These are phyloP conservation scores for Protoeuglena noctilucae DNA, from an alignment of 139 green algal species.

Conservation along the genomic window DNA sequence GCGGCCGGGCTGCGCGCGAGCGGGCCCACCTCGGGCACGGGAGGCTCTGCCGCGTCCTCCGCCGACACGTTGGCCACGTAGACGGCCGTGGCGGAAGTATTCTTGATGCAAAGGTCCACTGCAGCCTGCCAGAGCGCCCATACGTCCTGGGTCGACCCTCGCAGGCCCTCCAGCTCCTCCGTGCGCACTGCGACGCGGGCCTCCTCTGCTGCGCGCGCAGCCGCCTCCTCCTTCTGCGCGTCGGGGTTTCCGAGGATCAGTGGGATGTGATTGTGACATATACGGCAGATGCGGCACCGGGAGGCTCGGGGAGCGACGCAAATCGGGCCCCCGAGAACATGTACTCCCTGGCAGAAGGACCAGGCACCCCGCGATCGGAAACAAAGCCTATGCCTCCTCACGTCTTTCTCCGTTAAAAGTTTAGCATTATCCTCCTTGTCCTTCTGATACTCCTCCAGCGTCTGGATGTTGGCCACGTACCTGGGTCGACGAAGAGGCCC, in stretches of 20 bases:
- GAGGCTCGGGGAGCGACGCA: no score
- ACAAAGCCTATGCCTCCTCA: no score
- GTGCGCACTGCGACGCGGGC: not conserved
- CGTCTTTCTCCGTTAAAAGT: no score
- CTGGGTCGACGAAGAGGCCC: no score
- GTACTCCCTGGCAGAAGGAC: no score
- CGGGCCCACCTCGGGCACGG: no score
- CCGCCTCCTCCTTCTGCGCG: not conserved
- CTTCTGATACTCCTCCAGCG: not conserved
- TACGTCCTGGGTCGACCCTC: not conserved
- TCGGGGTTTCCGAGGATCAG: not conserved
- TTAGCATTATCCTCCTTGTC: conserved; percentile 3
- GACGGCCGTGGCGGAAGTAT: not conserved
- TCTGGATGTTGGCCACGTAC: not conserved
- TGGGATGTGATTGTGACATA: no score
- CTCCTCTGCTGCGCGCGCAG: not conserved
- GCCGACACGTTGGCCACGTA: conserved; percentile 5
- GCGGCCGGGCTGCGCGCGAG: no score
- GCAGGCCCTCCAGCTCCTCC: not conserved
- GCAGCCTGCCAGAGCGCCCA: not conserved
- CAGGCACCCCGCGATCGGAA: no score
- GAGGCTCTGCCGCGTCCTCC: not conserved
- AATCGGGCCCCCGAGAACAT: no score
- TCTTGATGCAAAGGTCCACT: not conserved
- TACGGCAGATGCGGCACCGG: no score